Base-by-base conservation (phyloP, 2,329 filamentous ascomycete genomes). In the Graphilbum sp. region DNA sequence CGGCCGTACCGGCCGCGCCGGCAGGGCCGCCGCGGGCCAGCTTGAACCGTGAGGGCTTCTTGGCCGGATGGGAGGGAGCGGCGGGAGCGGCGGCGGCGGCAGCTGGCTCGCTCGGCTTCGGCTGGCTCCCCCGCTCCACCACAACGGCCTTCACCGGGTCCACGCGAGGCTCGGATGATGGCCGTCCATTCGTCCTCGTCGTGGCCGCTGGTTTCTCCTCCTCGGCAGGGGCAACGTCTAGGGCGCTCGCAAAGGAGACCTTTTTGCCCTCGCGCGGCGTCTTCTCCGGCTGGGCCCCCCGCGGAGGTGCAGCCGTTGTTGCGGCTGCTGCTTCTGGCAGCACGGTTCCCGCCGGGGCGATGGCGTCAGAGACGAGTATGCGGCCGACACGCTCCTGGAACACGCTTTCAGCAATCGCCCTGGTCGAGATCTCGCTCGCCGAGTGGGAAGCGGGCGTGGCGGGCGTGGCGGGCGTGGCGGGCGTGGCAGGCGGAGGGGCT, bases 161-260 rank as follows among this genome's bases (percentile, higher is more conserved):
- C 6, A 49, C 42, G 5, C 40, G 34, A 8, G 47, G 43, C 31
- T 23, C n/a, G 0, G 27, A 13, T 33, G 19, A 11, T 35, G 39
- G 6, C 41, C 13, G 6, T 12, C 13, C 13, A 6, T 29, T 29
- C 15, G 7, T 9, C 27, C 10, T 12, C 5, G 27, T 6, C 27
- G 13, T 6, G 5, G 17, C 5, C 13, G 40, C 42, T 21, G 34
- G 47, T 18, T 4, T 46, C 42, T 27, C 13, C 2, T 17, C 11
- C 16, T 27, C 5, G 33, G 37, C 42, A 18, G 44, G 51, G 34
- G 80, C 77, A 44, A 92, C 75, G 48, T 90, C 82, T 25, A 93
- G 61, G 6, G 67, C 65, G 25, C 76, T 62, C 2, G 85, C 78
- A 56, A 94, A 94, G n/a, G 79, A 73, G 20, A 94, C 86, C 15